phyloP scores from a whole-genome alignment of 441 rosid species.

The Viola pubescens region DNA sequence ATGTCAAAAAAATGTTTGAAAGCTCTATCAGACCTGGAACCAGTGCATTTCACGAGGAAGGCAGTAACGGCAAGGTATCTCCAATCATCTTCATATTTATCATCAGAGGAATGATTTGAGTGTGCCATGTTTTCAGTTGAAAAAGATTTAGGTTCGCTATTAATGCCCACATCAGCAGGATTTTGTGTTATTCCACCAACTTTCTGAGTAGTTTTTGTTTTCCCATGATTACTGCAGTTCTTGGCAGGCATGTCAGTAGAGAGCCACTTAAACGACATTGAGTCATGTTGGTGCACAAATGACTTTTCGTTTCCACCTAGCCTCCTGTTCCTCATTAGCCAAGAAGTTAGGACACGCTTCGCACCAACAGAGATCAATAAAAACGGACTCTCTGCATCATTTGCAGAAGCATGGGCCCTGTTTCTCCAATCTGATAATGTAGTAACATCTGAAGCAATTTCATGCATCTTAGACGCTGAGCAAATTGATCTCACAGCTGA shows the following conservation, averaged over 20 bases:
- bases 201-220: constrained; percentile 22
- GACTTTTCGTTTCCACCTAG: constrained; percentile 21
- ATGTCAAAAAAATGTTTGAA: not conserved
- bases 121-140: constrained; percentile 21
- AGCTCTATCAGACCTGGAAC: constrained; percentile 56
- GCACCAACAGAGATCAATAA: constrained; percentile 91
- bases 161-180: constrained; percentile 16
- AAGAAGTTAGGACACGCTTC: constrained; percentile 81
- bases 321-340: constrained; percentile 57
- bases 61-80: constrained; percentile 92
- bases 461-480: constrained; percentile 50
- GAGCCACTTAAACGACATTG: constrained; percentile 93
- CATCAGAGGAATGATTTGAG: constrained; percentile 25
- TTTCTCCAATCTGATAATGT: constrained; percentile 17
- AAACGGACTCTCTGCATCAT: constrained; percentile 37
- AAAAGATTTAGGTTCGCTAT: constrained; percentile 22
- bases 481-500: constrained; percentile 94
- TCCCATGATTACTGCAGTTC: constrained; percentile 36
- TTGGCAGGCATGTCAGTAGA: constrained; percentile 88
- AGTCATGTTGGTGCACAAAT: constrained; percentile 15
- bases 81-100: constrained; percentile 80
- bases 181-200: constrained; percentile 18
- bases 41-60: constrained; percentile 66
- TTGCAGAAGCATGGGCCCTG: constrained; percentile 20
- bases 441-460: constrained; percentile 31